Conservation (phyloP, 352 stramenopile genomes). For the Globisporangium takayamanum region DNA sequence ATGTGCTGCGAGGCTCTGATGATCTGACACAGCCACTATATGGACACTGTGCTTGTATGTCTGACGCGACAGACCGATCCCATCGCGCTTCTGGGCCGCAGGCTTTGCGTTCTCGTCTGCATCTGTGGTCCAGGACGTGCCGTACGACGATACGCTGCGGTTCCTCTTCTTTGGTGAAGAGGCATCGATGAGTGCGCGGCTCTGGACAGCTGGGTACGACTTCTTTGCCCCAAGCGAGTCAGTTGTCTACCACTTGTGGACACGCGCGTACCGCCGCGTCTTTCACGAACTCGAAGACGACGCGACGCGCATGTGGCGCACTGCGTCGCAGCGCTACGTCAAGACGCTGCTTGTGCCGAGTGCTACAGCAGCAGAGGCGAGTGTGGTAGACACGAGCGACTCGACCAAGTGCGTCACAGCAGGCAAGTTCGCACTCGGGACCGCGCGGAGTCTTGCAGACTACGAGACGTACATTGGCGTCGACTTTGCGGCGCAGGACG, state of each 20-base stretch:
- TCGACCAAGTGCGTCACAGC: not conserved
- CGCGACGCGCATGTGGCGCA: constrained; percentile 18
- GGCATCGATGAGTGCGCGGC: constrained; percentile 80
- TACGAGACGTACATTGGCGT: constrained; percentile 55
- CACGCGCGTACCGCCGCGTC: constrained; percentile 57
- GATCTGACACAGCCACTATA: not conserved
- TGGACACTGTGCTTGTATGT: not conserved
- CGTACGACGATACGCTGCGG: constrained; percentile 80
- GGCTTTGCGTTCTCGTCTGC: constrained; percentile 61
- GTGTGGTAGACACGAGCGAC: not conserved
- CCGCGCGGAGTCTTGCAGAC: constrained; percentile 25
- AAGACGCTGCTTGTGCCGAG: constrained; percentile 16
- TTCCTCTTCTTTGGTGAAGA: constrained; percentile 96
- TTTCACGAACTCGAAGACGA: constrained; percentile 67
- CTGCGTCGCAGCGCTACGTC: constrained; percentile 22
- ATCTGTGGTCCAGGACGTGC: constrained; percentile 51
- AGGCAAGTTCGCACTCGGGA: constrained; percentile 21
- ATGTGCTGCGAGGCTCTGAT: not conserved
- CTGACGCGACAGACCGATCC: constrained; percentile 27
- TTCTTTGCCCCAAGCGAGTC: constrained; percentile 83
- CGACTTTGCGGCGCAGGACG: constrained; percentile 27
- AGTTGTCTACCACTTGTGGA: constrained; percentile 90
- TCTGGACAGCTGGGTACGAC: constrained; percentile 89
- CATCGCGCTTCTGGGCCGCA: constrained; percentile 69
- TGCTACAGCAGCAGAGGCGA: constrained; percentile 2